Conservation (phyloP, 768 basidiomycete genomes). For the Russula sp. region DNA sequence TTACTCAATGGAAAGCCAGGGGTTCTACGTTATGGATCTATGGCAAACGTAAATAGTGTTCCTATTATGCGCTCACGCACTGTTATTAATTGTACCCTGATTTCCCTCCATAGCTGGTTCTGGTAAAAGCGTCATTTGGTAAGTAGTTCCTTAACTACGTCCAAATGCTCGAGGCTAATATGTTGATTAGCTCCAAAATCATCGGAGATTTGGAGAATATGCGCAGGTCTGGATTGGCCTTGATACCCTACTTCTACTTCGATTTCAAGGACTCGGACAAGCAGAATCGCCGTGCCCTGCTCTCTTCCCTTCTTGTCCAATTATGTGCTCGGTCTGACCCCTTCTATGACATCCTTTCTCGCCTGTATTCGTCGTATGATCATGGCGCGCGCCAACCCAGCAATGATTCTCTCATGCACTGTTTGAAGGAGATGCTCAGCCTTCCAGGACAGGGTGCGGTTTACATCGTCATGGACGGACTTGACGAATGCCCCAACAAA, state of each 20-base stretch:
- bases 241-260: background rate
- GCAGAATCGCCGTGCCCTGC: background rate
- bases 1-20: background rate
- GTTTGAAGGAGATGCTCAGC: background rate
- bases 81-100: background rate
- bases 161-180: background rate
- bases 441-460: background rate
- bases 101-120: slow-evolving; percentile 4
- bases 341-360: background rate
- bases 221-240: background rate
- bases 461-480: background rate
- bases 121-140: slow-evolving; percentile 16
- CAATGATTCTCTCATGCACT: background rate
- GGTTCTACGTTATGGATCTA: slow-evolving; percentile 12
- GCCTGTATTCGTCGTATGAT: background rate
- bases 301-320: background rate
- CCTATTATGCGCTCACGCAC: background rate
- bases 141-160: background rate
- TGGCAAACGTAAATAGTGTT: slow-evolving; percentile 2
- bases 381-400: background rate
- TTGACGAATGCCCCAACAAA: background rate
- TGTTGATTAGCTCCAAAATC: slow-evolving; percentile 1
- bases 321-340: background rate
- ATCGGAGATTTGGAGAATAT: background rate
- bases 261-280: background rate